Percentiles rank a stretch among this genome's conserved stretches.
Conservation (phyloP, 2,329 filamentous ascomycete species). For the Torrubiella hemipterigena region DNA sequence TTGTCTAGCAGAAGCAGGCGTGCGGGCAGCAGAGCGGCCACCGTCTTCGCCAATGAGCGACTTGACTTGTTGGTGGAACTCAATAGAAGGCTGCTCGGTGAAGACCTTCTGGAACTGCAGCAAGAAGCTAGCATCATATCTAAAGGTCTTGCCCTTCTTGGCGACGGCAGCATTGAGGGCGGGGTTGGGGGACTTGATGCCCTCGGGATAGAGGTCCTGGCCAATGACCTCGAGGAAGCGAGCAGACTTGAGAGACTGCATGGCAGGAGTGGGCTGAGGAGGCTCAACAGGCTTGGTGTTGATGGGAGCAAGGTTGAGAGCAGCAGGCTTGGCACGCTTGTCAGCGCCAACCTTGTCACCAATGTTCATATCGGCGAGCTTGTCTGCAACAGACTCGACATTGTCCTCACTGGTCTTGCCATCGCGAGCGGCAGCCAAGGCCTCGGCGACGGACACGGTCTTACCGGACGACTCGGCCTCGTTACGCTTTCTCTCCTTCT, state of each 20-base stretch:
- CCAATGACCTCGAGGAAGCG: slow-evolving; percentile 74
- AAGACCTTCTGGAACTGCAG: slow-evolving; percentile 94
- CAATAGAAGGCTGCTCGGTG: slow-evolving; percentile 87
- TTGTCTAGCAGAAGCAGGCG: slow-evolving; percentile 44
- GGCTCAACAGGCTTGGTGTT: slow-evolving; percentile 82
- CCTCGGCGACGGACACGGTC: slow-evolving; percentile 37
- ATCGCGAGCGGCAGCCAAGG: slow-evolving; percentile 27
- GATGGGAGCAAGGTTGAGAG: slow-evolving; percentile 72
- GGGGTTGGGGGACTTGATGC: slow-evolving; percentile 82
- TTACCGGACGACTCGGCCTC: slow-evolving; percentile 37
- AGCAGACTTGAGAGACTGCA: slow-evolving; percentile 85
- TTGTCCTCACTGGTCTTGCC: slow-evolving; percentile 27
- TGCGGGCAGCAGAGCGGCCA: slow-evolving; percentile 45
- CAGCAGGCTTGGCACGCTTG: slow-evolving; percentile 68
- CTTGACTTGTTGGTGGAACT: slow-evolving; percentile 88
- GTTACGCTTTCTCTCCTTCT: slow-evolving; percentile 46
- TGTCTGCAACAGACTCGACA: slow-evolving; percentile 29
- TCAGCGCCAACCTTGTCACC: slow-evolving; percentile 34
- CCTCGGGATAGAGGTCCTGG: slow-evolving; percentile 69
- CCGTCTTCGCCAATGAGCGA: slow-evolving; percentile 70
- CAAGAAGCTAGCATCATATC: slow-evolving; percentile 91
- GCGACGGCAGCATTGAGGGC: slow-evolving; percentile 71
- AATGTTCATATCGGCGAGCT: slow-evolving; percentile 40
- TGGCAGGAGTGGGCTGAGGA: slow-evolving; percentile 82
- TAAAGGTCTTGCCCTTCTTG: slow-evolving; percentile 73